Base-by-base conservation (phyloP, 805 yeast genomes). In the Starmerella stellata region DNA sequence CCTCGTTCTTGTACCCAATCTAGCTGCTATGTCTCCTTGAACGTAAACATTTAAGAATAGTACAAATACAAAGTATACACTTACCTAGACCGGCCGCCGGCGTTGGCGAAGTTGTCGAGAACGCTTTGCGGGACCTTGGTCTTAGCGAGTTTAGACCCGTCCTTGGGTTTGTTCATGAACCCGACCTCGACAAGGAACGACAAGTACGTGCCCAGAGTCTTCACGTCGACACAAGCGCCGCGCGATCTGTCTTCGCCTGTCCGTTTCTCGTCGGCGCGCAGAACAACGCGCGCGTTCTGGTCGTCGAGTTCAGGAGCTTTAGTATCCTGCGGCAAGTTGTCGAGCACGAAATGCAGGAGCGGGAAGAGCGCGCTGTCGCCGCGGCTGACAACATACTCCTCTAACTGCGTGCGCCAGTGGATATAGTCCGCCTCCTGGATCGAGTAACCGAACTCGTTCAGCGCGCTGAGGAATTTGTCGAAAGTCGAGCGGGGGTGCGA, bases 271-370 rank as follows among this genome's bases (percentile, higher is more conserved):
- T 82, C 95, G 20, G 58, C 63, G 41, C 60, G 62, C 54, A 90
- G 69, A 0, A 85, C 68, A n/a, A 56, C 55, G n/a, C 65, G 69
- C 1, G 96, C 80, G 56, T 90, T 85, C 4, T 66, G 38, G 50
- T 92, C 98, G 53, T 85, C 94, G 46, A 90, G 67, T 58, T 87
- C 95, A 2, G 98, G 96, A 9, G 98, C 96, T 59, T 75, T 79
- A 24, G 96, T 79, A 56, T 75, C 76, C 44, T 75, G 77, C 5
- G 95, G 95, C 52, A 90, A 69, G 55, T 85, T 76, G 53, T 83
- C 98, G 48, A 92, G 66, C 13, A 85, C 96, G 64, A 90, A 81
- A 61, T 90, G 96, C 49, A 90, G 65, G 51, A 90, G 66, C 42
- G 99, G 98, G 63, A 74, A 90, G 45, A 90, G 66, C 0, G 98